These are phyloP conservation scores for Anthracocystis panici-leucophaei DNA, from an alignment of 1,284 basidiomycete species.

Conservation along the genomic window DNA sequence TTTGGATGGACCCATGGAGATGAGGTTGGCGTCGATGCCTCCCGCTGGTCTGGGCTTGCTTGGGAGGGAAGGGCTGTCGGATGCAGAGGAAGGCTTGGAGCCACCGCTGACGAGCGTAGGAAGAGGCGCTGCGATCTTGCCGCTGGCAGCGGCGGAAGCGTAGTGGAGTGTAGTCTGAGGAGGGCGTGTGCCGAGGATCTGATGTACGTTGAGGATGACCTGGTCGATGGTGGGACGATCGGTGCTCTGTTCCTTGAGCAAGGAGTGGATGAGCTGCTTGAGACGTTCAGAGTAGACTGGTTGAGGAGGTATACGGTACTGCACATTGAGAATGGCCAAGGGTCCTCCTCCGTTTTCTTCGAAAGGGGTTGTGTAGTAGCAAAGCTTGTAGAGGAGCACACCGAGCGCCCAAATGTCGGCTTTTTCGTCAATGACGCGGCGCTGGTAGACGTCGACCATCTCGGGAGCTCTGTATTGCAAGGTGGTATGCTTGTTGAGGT, in stretches of 20 bases:
- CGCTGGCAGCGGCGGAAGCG: conserved; percentile 38
- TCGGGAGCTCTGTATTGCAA: conserved; percentile 95
- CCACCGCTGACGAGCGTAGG: conserved; percentile 34
- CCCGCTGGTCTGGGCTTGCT: conserved; percentile 16
- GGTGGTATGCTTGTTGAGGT: conserved; percentile 93
- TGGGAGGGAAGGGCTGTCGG: not conserved
- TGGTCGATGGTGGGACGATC: conserved; percentile 60
- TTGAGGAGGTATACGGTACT: conserved; percentile 78
- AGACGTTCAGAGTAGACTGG: conserved; percentile 90
- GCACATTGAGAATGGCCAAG: conserved; percentile 93
- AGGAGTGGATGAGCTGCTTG: conserved; percentile 80
- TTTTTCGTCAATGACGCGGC: conserved; percentile 88
- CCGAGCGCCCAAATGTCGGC: conserved; percentile 85
- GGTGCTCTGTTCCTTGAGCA: conserved; percentile 62
- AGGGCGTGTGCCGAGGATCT: conserved; percentile 55
- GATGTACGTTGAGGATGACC: conserved; percentile 55
- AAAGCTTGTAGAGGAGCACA: conserved; percentile 83
- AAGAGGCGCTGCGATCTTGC: conserved; percentile 45
- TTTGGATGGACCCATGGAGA: conserved; percentile 47
- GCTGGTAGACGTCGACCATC: conserved; percentile 92
- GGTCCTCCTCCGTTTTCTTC: conserved; percentile 81
- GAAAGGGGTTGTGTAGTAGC: conserved; percentile 99
- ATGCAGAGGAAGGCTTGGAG: not conserved
- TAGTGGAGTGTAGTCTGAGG: conserved; percentile 53
- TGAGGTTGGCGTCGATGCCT: conserved; percentile 43